Conservation (phyloP, 345 rosid genomes). For the Brassica nigra region DNA sequence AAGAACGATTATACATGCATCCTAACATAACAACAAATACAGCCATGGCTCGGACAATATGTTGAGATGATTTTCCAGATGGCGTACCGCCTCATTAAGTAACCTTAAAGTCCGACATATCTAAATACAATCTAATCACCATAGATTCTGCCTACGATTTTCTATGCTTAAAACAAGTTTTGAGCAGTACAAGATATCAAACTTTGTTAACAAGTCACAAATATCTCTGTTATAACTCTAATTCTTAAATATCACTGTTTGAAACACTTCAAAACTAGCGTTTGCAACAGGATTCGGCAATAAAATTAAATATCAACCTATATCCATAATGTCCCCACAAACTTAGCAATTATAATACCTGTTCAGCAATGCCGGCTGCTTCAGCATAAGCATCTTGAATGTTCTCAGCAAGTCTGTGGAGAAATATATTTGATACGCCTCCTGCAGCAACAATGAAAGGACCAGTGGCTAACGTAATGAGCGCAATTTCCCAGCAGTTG, state of each 20-base stretch:
- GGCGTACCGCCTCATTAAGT: slow-evolving; percentile 2
- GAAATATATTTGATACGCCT: slow-evolving; percentile 97
- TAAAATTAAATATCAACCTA: background rate
- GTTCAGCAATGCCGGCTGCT: slow-evolving; percentile 98
- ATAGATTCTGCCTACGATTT: slow-evolving; percentile 18
- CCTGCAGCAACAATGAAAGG: slow-evolving; percentile 99
- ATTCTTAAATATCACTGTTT: slow-evolving; percentile 13
- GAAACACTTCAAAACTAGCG: slow-evolving; percentile 6
- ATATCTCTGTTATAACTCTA: slow-evolving; percentile 9
- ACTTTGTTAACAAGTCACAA: slow-evolving; percentile 11
- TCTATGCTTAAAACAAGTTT: background rate
- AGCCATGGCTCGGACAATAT: slow-evolving; percentile 2
- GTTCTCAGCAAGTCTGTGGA: slow-evolving; percentile 97
- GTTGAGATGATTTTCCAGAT: slow-evolving; percentile 13
- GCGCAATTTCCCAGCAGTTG: slow-evolving; percentile 98
- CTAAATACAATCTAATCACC: slow-evolving; percentile 17
- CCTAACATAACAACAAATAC: background rate
- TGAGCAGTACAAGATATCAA: slow-evolving; percentile 4
- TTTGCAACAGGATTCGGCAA: slow-evolving; percentile 9
- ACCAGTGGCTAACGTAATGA: slow-evolving; percentile 91
- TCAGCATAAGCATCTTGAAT: slow-evolving; percentile 99
- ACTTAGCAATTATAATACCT: slow-evolving; percentile 51
- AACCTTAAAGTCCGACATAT: background rate
- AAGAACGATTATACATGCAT: slow-evolving; percentile 9
- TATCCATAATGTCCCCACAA: background rate